Conservation (phyloP, 2,329 filamentous ascomycete species). For the Neodidymelliopsis sp. region DNA sequence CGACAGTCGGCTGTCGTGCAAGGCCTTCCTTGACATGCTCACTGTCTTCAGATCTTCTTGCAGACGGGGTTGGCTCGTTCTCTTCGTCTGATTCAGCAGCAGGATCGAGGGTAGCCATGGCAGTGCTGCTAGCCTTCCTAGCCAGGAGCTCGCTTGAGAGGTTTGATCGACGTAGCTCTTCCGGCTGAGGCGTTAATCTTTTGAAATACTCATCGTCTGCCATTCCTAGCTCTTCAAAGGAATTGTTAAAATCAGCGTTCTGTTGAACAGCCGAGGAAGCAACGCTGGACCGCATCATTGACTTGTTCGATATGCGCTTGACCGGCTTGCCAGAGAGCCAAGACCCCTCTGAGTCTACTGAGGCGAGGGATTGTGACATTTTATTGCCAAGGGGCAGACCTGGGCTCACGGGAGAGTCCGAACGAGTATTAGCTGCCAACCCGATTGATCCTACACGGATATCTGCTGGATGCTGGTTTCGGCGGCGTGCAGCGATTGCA, state of each 20-base stretch:
- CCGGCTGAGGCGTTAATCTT: slow-evolving; percentile 58
- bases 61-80: slow-evolving; percentile 28
- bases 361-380: slow-evolving; percentile 85
- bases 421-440: slow-evolving; percentile 39
- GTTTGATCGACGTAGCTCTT: slow-evolving; percentile 50
- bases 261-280: slow-evolving; percentile 52
- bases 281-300: slow-evolving; percentile 56
- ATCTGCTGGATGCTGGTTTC: slow-evolving; percentile 49
- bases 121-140: slow-evolving; percentile 54
- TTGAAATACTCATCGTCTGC: slow-evolving; percentile 79
- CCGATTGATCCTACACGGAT: slow-evolving; percentile 36
- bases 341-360: slow-evolving; percentile 92
- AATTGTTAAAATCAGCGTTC: slow-evolving; percentile 63
- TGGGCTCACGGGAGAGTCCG: slow-evolving; percentile 53
- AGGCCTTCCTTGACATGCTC: slow-evolving; percentile 61
- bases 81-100: slow-evolving; percentile 54
- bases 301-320: slow-evolving; percentile 56
- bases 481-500: slow-evolving; percentile 51
- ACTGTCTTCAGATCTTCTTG: slow-evolving; percentile 36
- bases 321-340: slow-evolving; percentile 84
- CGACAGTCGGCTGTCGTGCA: slow-evolving; percentile 67
- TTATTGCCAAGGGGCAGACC: slow-evolving; percentile 39
- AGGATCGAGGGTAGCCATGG: slow-evolving; percentile 48
- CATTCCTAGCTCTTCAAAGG: slow-evolving; percentile 70
- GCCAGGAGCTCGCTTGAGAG: slow-evolving; percentile 35